phyloP scores from a whole-genome alignment of 1,139 yeast species.

The Zygosaccharomyces sapae region DNA sequence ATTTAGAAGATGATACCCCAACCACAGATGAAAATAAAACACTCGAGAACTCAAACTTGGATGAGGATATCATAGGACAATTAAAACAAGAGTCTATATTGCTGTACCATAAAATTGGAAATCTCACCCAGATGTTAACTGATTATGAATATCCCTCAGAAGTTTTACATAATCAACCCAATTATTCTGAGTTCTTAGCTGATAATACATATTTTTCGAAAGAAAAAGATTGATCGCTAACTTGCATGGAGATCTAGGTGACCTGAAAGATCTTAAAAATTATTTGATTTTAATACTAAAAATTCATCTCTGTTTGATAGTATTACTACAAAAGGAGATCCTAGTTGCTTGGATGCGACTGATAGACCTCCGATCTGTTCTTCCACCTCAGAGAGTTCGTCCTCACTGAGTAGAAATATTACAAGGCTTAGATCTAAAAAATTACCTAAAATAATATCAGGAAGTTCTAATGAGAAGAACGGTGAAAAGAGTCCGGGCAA shows the following conservation, averaged over 20 bases:
- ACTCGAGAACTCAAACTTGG: conserved; percentile 7
- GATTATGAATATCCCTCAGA: conserved; percentile 32
- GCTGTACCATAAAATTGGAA: conserved; percentile 24
- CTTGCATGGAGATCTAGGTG: conserved; percentile 13
- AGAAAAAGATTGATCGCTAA: conserved; percentile 16
- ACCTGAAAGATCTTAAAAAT: conserved; percentile 13
- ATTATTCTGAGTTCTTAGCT: conserved; percentile 19
- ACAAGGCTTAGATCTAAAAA: conserved; percentile 9
- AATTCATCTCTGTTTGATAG: conserved; percentile 9
- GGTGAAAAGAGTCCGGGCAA: not conserved
- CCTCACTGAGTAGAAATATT: conserved; percentile 7
- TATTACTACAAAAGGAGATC: conserved; percentile 6
- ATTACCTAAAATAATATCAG: conserved; percentile 1
- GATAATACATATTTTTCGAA: conserved; percentile 18
- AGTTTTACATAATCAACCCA: conserved; percentile 17
- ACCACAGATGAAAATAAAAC: conserved; percentile 6
- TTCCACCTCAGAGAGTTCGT: conserved; percentile 8
- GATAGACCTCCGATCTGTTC: not conserved
- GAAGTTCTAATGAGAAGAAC: conserved; percentile 5
- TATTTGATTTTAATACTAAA: conserved; percentile 12
- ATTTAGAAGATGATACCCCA: conserved; percentile 18
- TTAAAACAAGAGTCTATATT: conserved; percentile 29
- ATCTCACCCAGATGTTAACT: conserved; percentile 24
- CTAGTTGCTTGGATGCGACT: conserved; percentile 4
- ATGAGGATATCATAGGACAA: conserved; percentile 14